Base-by-base conservation (phyloP, 768 basidiomycete species). In the Terana coerulea region DNA sequence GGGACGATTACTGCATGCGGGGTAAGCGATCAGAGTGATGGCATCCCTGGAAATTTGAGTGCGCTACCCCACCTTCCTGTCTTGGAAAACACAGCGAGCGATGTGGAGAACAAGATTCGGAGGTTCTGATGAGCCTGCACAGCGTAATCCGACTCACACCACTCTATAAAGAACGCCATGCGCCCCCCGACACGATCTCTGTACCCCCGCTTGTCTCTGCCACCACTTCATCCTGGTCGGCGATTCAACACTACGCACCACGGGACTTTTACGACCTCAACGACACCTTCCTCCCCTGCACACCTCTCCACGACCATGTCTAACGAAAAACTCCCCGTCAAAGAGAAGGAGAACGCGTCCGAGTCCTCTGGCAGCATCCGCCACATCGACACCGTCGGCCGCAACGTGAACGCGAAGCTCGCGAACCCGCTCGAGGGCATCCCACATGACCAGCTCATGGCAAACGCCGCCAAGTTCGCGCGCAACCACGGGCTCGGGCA, bases 381-480 rank as follows among this genome's bases (percentile, higher is more conserved):
- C 39, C 66, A 62, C 36, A 52, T 66, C 47, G 72, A 73, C 50
- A 65, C 70, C 51, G 54, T 60, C 26, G 63, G 73, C 47, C n/a
- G 36, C 12, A 72, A 66, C 50, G 55, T 81, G 44, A 72, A 78
- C 51, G 68, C 71, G 37, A 78, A 70, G 56, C 64, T 86, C 55
- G 65, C 74, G 28, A 86, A 86, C 61, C 83, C 81, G 3, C 68
- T 86, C 28, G 61, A 66, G 25, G 86, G 83, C 30, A 76, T 89
- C 35, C 71, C 85, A 6, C 74, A 79, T 35, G 77, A 78, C 9
- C 72, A 76, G 42, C 77, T 92, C 45, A 67, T 86, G 58, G 63
- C 71, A 1, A 76, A 83, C 48, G 86, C 83, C 26, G 78, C 81
- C 40, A 63, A 68, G 8, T 93, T 91, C 59, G 78, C 81, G 0